Base-by-base conservation (phyloP, 1,139 yeast genomes). In the Nakaseomyces uthaithaninus region DNA sequence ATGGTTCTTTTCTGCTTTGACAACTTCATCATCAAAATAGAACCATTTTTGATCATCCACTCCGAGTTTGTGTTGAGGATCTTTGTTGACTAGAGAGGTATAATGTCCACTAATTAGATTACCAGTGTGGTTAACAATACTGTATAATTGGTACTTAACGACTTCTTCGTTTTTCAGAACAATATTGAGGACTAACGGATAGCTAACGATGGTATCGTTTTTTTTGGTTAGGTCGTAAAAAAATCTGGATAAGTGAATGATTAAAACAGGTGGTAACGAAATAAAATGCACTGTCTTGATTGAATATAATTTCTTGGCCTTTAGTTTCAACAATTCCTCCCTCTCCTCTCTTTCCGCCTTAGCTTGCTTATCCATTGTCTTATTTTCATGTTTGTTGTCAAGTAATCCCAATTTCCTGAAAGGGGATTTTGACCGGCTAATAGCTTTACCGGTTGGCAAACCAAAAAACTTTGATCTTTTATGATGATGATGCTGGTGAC, bases 41-140 rank as follows among this genome's bases (percentile, higher is more conserved):
- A 81, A 78, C 91, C 91, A 81, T 49, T 71, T 60, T 48, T 66
- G 67, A 7, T 54, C 52, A 8, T 52, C 47, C 1, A 59, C 43
- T 1, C 51, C 41, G 38, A 62, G 41, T 39, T 57, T 60, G 52
- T 65, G 64, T 24, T 51, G 39, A 27, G 54, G 45, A 47, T 61
- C 44, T 56, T 80, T 80, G 51, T 79, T 71, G 1, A 80, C 78
- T 42, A 75, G 64, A 0, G 87, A 64, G 1, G 87, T 81, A 54
- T 82, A 82, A 58, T 82, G 93, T 0, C 93, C 93, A 43, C 81
- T 75, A 46, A 76, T 75, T 44, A 81, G 63, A 43, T 74, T 77
- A 8, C 93, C 93, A 49, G 67, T 74, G 55, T 82, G 93, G 50
- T 81, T 79, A 12, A 80, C 76, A 27, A 80, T 65, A 1, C 84